phyloP scores from a whole-genome alignment of 2,329 filamentous ascomycete species.

The Purpureocillium lavendulum region DNA sequence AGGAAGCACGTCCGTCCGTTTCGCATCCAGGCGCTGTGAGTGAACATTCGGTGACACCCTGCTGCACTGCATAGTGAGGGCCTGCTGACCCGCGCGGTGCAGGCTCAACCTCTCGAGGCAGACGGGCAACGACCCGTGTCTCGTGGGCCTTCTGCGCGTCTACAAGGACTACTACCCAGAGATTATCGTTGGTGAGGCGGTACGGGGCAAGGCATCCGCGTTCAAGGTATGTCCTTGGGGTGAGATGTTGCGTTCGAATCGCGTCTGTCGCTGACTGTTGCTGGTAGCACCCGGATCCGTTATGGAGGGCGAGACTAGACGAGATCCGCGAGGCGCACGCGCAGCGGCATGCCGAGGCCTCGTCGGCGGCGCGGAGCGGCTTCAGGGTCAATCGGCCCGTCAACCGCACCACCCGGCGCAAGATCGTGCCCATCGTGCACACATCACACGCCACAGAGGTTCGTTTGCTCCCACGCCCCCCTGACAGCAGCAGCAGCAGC shows the following conservation, averaged over 20 bases:
- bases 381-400: slow-evolving; percentile 55
- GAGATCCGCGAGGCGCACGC: slow-evolving; percentile 54
- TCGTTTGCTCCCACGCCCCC: slow-evolving; percentile 9
- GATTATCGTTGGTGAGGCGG: slow-evolving; percentile 67
- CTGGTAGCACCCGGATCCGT: slow-evolving; percentile 60
- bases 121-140: slow-evolving; percentile 62
- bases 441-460: slow-evolving; percentile 67
- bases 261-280: neutral
- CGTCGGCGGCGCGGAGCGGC: slow-evolving; percentile 28
- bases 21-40: slow-evolving; percentile 68
- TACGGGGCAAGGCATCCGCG: slow-evolving; percentile 49
- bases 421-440: slow-evolving; percentile 58
- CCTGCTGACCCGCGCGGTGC: neutral
- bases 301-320: slow-evolving; percentile 63
- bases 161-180: slow-evolving; percentile 90
- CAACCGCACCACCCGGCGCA: slow-evolving; percentile 16
- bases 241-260: slow-evolving; percentile 15
- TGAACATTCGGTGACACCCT: slow-evolving; percentile 23
- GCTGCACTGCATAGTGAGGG: neutral
- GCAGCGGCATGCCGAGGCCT: slow-evolving; percentile 33
- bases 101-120: slow-evolving; percentile 51
- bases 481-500: no score
- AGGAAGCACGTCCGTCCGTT: slow-evolving; percentile 79
- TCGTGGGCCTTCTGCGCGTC: slow-evolving; percentile 68
- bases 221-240: no score